Evolutionary conservation across 306 rosid species (phyloP).

Genomic region (Rosa chinensis): DNA sequence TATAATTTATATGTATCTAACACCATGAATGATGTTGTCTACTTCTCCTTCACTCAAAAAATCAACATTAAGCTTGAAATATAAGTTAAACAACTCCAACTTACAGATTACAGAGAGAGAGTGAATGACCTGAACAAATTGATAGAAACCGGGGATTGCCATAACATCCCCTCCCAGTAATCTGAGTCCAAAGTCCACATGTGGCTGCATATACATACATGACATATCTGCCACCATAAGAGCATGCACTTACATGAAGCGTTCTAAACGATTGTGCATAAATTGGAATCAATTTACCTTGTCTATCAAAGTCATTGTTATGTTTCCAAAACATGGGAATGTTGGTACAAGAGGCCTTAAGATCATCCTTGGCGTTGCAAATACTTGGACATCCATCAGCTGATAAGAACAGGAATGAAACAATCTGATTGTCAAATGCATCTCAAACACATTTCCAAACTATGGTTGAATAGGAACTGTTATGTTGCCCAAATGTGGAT

Average conservation of each 20-base stretch:
- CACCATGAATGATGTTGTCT: background rate
- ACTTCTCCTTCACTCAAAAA: conserved; percentile 1
- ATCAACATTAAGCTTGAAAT: conserved; percentile 8
- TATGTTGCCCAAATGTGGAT: background rate
- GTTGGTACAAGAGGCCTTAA: conserved; percentile 36
- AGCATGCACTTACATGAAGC: background rate
- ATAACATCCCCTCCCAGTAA: conserved; percentile 34
- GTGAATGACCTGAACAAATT: conserved; percentile 22
- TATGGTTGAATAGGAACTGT: background rate
- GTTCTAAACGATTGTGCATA: background rate
- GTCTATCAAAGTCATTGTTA: conserved; percentile 30
- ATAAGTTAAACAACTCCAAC: too few species aligned
- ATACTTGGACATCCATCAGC: conserved; percentile 33
- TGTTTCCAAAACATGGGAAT: conserved; percentile 36
- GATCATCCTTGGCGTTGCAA: conserved; percentile 28
- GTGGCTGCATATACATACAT: conserved; percentile 28
- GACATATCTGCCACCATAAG: conserved; percentile 1
- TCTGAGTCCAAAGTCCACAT: conserved; percentile 37
- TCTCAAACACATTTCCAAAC: background rate
- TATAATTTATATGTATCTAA: background rate
- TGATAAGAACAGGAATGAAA: conserved; percentile 9
- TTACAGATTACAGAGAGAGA: background rate
- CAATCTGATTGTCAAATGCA: background rate
- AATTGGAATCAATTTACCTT: conserved; percentile 24
- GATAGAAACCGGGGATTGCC: conserved; percentile 36